A percentile compares a stretch with the other conserved stretches of the same genome.
These are phyloP conservation scores for Porpolomopsis calyptriformis DNA, from an alignment of 768 basidiomycete species.

Conservation along the genomic window DNA sequence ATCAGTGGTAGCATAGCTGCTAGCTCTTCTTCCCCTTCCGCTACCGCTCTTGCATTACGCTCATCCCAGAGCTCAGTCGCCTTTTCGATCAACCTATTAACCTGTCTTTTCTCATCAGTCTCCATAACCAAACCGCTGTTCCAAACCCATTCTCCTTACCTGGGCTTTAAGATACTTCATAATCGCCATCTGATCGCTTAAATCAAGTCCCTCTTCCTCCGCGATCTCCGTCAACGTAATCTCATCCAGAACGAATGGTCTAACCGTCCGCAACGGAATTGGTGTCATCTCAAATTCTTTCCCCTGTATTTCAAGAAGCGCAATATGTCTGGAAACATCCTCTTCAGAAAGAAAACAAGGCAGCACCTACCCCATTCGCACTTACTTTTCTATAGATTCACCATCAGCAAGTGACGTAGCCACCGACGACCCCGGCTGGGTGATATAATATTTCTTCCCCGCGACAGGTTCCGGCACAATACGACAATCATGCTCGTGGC, in stretches of 20 bases:
- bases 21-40: conserved; percentile 51
- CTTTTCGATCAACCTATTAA: conserved; percentile 66
- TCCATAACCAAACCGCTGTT: not conserved
- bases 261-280: conserved; percentile 79
- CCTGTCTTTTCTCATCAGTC: conserved; percentile 30
- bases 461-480: conserved; percentile 85
- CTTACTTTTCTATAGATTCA: conserved; percentile 83
- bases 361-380: not conserved
- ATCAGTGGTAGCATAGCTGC: conserved; percentile 77
- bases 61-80: conserved; percentile 75
- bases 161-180: conserved; percentile 67
- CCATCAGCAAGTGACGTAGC: conserved; percentile 93
- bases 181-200: conserved; percentile 75
- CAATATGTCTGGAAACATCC: conserved; percentile 77
- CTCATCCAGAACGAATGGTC: conserved; percentile 88
- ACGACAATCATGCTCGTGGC: conserved; percentile 97
- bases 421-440: conserved; percentile 90
- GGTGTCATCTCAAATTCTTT: conserved; percentile 82
- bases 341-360: not conserved
- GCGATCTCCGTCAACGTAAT: conserved; percentile 65
- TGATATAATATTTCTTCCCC: conserved; percentile 83
- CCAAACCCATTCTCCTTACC: conserved; percentile 26
- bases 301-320: conserved; percentile 76
- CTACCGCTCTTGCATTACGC: conserved; percentile 49
- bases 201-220: conserved; percentile 64